phyloP scores from a whole-genome alignment of 2,329 filamentous ascomycete genomes.

The Chrysoporthe deuterocubensis region DNA sequence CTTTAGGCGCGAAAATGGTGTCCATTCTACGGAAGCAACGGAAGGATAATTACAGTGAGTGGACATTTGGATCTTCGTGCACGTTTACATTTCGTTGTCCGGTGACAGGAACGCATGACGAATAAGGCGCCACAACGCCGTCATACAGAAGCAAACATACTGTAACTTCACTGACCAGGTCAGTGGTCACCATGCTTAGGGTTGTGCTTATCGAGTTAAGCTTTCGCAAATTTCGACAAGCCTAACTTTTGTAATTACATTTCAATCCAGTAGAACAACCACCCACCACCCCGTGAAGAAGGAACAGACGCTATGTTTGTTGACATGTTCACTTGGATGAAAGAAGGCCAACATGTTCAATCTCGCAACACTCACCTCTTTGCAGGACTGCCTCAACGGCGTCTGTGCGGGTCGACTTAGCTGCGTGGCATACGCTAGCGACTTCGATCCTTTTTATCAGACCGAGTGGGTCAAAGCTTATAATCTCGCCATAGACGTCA shows the following conservation, averaged over 20 bases:
- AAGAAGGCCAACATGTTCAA: conserved; percentile 1
- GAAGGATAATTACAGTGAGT: too few species aligned
- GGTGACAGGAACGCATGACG: background rate
- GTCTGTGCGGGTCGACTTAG: conserved; percentile 49
- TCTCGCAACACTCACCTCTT: conserved; percentile 27
- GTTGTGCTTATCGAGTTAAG: background rate
- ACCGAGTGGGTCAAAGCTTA: conserved; percentile 55
- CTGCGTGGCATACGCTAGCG: conserved; percentile 52
- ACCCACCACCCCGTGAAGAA: background rate
- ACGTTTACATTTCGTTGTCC: background rate
- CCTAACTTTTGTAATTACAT: too few species aligned
- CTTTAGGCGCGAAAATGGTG: too few species aligned
- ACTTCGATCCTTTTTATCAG: conserved; percentile 48
- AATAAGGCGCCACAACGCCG: background rate
- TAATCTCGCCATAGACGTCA: conserved; percentile 55
- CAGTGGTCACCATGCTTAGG: background rate
- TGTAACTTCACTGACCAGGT: background rate
- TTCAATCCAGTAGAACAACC: too few species aligned
- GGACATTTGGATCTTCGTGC: too few species aligned
- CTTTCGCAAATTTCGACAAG: too few species aligned
- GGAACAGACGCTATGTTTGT: background rate
- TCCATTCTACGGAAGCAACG: too few species aligned
- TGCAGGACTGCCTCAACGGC: conserved; percentile 50
- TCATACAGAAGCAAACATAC: background rate
- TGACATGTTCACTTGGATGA: background rate